These are phyloP conservation scores for Aspergillus tubingensis DNA, from an alignment of 2,329 filamentous ascomycete species.

Conservation along the genomic window DNA sequence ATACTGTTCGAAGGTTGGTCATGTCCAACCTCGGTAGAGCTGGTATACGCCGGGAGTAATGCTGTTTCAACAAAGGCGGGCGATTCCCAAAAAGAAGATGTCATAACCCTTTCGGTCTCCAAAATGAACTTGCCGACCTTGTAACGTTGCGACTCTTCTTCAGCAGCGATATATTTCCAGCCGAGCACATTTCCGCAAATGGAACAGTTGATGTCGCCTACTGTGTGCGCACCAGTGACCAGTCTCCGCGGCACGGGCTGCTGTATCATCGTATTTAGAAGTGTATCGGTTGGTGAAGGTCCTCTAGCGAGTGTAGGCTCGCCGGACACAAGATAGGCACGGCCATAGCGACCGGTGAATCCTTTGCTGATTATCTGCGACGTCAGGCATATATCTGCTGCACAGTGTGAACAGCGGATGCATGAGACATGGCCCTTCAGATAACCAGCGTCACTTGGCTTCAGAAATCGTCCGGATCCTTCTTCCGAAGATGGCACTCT, in stretches of 20 bases:
- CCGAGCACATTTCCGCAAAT: constrained; percentile 60
- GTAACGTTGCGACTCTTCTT: constrained; percentile 63
- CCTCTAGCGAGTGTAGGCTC: constrained; percentile 34
- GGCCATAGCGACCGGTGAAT: constrained; percentile 65
- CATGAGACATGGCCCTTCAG: constrained; percentile 54
- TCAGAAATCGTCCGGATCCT: background rate
- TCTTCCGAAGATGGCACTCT: constrained; percentile 6
- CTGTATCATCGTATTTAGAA: constrained; percentile 62
- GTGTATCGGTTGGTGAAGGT: constrained; percentile 36
- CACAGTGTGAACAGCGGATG: constrained; percentile 61
- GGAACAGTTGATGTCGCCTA: constrained; percentile 60
- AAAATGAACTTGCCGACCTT: constrained; percentile 69
- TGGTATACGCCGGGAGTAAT: background rate
- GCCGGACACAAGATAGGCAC: constrained; percentile 63
- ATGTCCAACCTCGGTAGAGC: constrained; percentile 7
- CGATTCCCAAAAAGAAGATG: constrained; percentile 56
- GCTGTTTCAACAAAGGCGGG: constrained; percentile 16
- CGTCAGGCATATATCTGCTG: constrained; percentile 59
- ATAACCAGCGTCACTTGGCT: constrained; percentile 34
- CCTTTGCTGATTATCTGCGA: constrained; percentile 65
- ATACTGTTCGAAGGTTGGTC: constrained; percentile 37
- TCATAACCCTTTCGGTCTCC: constrained; percentile 59
- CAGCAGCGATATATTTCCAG: constrained; percentile 66
- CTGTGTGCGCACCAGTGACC: constrained; percentile 64
- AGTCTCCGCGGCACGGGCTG: constrained; percentile 59